Conservation (phyloP, 352 stramenopile genomes). For the Pythium phragmitis region DNA sequence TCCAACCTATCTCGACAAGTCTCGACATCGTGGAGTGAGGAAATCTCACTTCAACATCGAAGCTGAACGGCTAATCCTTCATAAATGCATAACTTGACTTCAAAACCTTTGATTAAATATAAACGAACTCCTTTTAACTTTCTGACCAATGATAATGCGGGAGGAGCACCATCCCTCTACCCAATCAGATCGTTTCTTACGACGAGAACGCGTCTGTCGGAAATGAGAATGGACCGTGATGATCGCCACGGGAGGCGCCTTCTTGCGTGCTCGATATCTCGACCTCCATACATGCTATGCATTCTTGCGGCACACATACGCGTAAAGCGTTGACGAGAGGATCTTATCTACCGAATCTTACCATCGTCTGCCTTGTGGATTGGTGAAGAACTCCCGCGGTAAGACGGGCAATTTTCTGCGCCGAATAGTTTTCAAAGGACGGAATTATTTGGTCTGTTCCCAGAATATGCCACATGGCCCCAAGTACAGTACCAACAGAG, state of each 20-base stretch:
- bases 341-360: slow-evolving; percentile 22
- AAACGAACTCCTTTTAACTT: neutral
- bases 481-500: too few species aligned
- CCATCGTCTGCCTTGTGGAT: neutral
- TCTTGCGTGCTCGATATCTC: neutral
- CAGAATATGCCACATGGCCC: neutral
- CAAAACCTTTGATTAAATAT: neutral
- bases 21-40: neutral
- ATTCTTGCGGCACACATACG: too few species aligned
- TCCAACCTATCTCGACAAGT: slow-evolving; percentile 20
- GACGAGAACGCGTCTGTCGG: neutral
- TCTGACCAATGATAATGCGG: slow-evolving; percentile 1
- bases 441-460: neutral
- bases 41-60: slow-evolving; percentile 8
- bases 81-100: neutral
- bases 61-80: neutral
- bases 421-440: slow-evolving; percentile 2
- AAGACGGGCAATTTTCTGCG: slow-evolving; percentile 17
- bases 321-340: neutral
- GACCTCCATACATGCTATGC: neutral
- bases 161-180: neutral
- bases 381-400: neutral
- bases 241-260: neutral
- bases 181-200: slow-evolving; percentile 15
- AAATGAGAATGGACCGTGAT: slow-evolving; percentile 14